Base-by-base conservation (phyloP, 306 rosid genomes). In the Castanea sativa region DNA sequence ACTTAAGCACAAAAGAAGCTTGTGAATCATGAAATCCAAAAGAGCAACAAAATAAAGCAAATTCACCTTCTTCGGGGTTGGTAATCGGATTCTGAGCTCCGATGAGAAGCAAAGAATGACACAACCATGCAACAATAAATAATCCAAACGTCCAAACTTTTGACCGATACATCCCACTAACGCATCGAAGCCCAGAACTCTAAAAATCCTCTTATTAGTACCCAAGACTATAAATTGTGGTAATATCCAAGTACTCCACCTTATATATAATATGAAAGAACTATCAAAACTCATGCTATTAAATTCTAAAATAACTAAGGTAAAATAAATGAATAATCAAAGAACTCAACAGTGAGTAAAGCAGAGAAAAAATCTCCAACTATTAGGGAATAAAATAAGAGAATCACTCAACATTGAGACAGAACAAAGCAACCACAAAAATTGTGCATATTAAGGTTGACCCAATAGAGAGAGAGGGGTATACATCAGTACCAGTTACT, bases 61-160 rank as follows among this genome's bases (percentile, higher is more conserved):
- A 86, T 65, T 79, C 65, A 85, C 91, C 91, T 88, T 88, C 89
- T 20, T 25, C 68, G 0, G 87, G 91, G 23, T 85, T 1, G 19
- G 87, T 88, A 63, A 81, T 45, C n/a, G 15, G 8, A 23, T 16
- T 13, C 71, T 67, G 74, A 32, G 85, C 89, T 72, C 43, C 75
- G 2, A 30, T 74, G 19, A 41, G 68, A 15, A 23, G 77, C 8
- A 80, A 74, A 71, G 76, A 83, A 76, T 77, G 85, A 16, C 71
- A 80, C 73, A 85, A 76, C 71, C 65, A 78, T 65, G 78, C 15
- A 38, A 64, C 67, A 64, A 83, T 60, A 68, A 83, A 30, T 67
- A 69, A 74, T 30, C 23, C 74, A 73, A 12, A 80, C 19, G 33
- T 63, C 84, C 82, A 85, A 52, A 61, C 75, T 74, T 51, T 86